These are phyloP conservation scores for Globisporangium recalcitrans DNA, from an alignment of 352 stramenopile species.

Conservation along the genomic window DNA sequence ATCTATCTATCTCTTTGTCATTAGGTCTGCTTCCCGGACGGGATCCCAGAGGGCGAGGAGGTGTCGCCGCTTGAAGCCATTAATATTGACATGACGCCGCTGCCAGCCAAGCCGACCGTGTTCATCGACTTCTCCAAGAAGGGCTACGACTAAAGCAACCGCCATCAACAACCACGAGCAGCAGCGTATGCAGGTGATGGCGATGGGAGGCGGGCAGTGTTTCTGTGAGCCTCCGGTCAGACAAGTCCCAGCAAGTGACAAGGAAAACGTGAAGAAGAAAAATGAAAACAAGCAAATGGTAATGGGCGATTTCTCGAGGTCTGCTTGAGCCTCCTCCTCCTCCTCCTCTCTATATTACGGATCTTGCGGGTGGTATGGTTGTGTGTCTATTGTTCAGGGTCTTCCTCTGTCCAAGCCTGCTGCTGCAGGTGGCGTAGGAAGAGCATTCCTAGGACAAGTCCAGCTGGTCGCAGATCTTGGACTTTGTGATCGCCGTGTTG, in stretches of 20 bases:
- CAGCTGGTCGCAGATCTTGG: slow-evolving; percentile 72
- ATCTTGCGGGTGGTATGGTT: background rate
- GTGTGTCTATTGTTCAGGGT: background rate
- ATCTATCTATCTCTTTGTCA: background rate
- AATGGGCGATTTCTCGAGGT: background rate
- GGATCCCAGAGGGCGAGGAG: slow-evolving; percentile 81
- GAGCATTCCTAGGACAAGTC: slow-evolving; percentile 19
- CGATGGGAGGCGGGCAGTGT: background rate
- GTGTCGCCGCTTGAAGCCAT: slow-evolving; percentile 79
- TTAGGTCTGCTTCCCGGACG: slow-evolving; percentile 87
- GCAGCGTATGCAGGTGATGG: background rate
- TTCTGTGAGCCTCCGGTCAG: background rate
- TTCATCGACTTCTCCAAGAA: slow-evolving; percentile 88
- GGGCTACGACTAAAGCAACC: slow-evolving; percentile 62
- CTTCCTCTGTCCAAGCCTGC: background rate
- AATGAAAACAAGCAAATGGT: slow-evolving; percentile 11
- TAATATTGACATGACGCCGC: slow-evolving; percentile 85
- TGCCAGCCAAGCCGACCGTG: slow-evolving; percentile 66
- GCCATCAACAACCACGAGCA: background rate
- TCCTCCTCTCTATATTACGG: background rate
- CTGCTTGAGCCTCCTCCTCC: no score
- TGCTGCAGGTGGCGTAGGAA: background rate
- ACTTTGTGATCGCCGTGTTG: slow-evolving; percentile 77
- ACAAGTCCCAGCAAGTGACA: slow-evolving; percentile 4
- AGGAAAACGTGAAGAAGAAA: slow-evolving; percentile 8